These are phyloP conservation scores for Trichosporon coremiiforme DNA, from an alignment of 1,284 basidiomycete genomes.

Conservation along the genomic window DNA sequence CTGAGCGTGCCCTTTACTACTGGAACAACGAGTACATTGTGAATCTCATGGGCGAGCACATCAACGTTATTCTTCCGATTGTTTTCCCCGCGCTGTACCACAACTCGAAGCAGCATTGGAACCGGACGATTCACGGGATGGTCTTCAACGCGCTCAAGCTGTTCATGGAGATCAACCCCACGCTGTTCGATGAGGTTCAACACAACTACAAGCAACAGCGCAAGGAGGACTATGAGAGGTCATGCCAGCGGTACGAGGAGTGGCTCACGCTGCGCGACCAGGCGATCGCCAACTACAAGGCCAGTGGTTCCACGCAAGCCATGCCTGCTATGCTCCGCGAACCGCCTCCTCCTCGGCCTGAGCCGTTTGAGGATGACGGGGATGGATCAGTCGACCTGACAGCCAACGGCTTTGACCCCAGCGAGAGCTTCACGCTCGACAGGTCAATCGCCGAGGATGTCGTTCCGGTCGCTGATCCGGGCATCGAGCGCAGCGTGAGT, in stretches of 20 bases:
- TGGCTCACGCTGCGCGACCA: slow-evolving; percentile 78
- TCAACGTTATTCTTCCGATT: slow-evolving; percentile 85
- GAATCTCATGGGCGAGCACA: slow-evolving; percentile 97
- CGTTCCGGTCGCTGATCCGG: slow-evolving; percentile 85
- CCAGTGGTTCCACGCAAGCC: slow-evolving; percentile 66
- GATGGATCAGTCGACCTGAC: slow-evolving; percentile 85
- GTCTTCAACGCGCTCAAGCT: slow-evolving; percentile 98
- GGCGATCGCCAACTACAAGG: slow-evolving; percentile 69
- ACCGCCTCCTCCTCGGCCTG: slow-evolving; percentile 68
- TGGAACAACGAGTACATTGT: slow-evolving; percentile 99
- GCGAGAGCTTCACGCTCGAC: slow-evolving; percentile 67
- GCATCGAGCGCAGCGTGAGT: slow-evolving; percentile 64
- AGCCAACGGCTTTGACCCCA: slow-evolving; percentile 75
- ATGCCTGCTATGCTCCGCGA: slow-evolving; percentile 69
- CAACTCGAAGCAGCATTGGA: slow-evolving; percentile 98
- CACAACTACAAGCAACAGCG: slow-evolving; percentile 90
- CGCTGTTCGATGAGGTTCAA: slow-evolving; percentile 91
- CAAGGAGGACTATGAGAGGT: slow-evolving; percentile 81
- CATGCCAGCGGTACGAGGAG: slow-evolving; percentile 74
- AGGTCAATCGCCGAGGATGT: slow-evolving; percentile 75
- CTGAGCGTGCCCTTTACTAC: slow-evolving; percentile 88
- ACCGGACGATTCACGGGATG: slow-evolving; percentile 97
- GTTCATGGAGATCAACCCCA: slow-evolving; percentile 99
- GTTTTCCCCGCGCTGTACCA: slow-evolving; percentile 98
- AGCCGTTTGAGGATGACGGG: slow-evolving; percentile 74